Base-by-base conservation (phyloP, 345 rosid species). In the Populus alba region DNA sequence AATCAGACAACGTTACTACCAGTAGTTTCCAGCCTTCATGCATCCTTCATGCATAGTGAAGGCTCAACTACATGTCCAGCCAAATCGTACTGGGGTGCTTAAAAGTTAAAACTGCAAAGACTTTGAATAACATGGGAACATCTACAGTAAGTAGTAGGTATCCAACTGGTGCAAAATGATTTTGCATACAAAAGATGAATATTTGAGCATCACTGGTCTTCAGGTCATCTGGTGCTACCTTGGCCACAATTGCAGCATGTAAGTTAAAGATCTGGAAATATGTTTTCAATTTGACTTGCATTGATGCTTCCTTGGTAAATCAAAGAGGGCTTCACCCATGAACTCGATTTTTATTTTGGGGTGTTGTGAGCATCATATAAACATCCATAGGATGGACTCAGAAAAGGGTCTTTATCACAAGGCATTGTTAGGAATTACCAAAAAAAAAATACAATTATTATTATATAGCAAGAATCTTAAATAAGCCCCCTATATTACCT, bases 401-500 rank as follows among this genome's bases (percentile, higher is more conserved):
- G 38, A 49, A 22, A 67, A 4, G 63, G 51, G 38, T 16, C 5
- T 63, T 15, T 62, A 17, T 57, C 23, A 16, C 17, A 15, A n/a
- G 25, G 10, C 53, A 33, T 37, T 27, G 11, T 57, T 4, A 70
- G 10, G 57, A 59, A 43, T 31, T 25, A 13, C 22, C 15, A 2
- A 53, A 66, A 47, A 27, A 45, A 33, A 16, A 10, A 17, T 23
- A 16, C 8, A 70, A 23, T 16, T 68, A n/a, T 7, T 70, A 33
- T 3, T 10, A 18, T 49, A 71, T 23, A 49, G 39, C 37, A 45
- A 16, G 51, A 53, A 73, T 11, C 66, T 55, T 29, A 65, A 59
- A 63, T 23, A 62, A 66, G 39, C 18, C 13, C 23, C 23, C 11
- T 53, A 2, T 18, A 77, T 80, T 85, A 97, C 99, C 98, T 90